A percentile compares a stretch with the other conserved stretches of the same genome.
Evolutionary conservation across 2,329 filamentous ascomycete genomes (phyloP).

Genomic region (Clarireedia monteithiana): DNA sequence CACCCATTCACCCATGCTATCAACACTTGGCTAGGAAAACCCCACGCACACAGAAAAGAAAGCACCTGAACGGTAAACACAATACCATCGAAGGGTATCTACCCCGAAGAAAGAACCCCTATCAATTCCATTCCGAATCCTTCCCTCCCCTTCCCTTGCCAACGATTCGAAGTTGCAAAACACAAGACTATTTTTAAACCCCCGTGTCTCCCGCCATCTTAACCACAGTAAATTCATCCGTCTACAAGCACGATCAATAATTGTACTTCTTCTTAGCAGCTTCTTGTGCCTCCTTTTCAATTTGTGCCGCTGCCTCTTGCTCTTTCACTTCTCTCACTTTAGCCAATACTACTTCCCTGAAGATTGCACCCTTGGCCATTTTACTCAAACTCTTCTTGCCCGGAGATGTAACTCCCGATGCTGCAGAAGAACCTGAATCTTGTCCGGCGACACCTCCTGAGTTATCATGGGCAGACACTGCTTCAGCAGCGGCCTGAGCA

Average conservation of each 20-base stretch:
- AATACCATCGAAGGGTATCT: conserved; percentile 4
- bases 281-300: conserved; percentile 36
- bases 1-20: conserved; percentile 1
- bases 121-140: background rate
- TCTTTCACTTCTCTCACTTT: conserved; percentile 88
- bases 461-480: conserved; percentile 48
- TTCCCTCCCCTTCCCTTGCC: background rate
- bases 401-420: conserved; percentile 9
- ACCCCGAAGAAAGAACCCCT: conserved; percentile 1
- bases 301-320: conserved; percentile 68
- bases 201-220: background rate
- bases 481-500: conserved; percentile 45
- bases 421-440: conserved; percentile 9
- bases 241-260: background rate
- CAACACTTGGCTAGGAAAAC: background rate
- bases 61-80: conserved; percentile 3
- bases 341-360: conserved; percentile 87
- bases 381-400: conserved; percentile 38
- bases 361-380: conserved; percentile 62
- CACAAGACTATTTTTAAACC: background rate
- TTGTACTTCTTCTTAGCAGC: conserved; percentile 23
- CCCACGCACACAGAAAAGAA: background rate
- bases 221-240: too few relatives aligned
- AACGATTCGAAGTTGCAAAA: background rate
- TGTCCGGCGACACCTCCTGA: conserved; percentile 16